Conservation (phyloP, 2,329 filamentous ascomycete species). For the Apiospora sp. region DNA sequence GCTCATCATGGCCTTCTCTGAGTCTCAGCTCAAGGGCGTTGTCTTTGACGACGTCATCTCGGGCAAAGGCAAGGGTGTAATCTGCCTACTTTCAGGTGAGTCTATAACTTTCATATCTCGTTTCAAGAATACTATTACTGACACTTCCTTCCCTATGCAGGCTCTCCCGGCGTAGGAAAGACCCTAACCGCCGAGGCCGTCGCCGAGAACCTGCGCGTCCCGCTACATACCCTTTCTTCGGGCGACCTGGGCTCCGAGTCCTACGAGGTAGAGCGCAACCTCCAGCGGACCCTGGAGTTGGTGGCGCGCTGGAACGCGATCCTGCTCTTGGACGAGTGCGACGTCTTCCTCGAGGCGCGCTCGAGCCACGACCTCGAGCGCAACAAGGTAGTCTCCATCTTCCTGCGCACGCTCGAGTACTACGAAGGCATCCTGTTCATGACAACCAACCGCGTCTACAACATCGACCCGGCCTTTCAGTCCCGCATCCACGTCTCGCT, state of each 20-base stretch:
- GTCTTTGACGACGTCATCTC: conserved; percentile 30
- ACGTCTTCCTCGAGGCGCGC: conserved; percentile 46
- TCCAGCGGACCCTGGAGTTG: conserved; percentile 45
- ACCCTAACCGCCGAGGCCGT: conserved; percentile 47
- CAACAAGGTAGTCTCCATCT: conserved; percentile 12
- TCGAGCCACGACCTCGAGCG: conserved; percentile 3
- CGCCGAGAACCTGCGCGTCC: conserved; percentile 44
- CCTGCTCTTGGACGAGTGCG: conserved; percentile 43
- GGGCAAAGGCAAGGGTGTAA: conserved; percentile 30
- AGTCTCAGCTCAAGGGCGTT: not conserved
- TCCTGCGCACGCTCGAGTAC: conserved; percentile 29
- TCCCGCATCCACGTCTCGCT: conserved; percentile 36
- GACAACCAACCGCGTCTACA: conserved; percentile 34
- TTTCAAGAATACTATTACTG: not conserved
- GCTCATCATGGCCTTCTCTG: conserved; percentile 54
- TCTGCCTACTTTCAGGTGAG: not conserved
- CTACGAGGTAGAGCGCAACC: conserved; percentile 35
- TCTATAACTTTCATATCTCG: not conserved
- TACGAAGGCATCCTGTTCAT: conserved; percentile 35
- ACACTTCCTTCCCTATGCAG: conserved; percentile 48
- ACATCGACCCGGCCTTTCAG: conserved; percentile 36
- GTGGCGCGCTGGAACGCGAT: conserved; percentile 49
- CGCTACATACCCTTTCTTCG: conserved; percentile 43
- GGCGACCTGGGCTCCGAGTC: conserved; percentile 41
- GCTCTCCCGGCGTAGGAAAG: conserved; percentile 54